A percentile compares a stretch with the other conserved stretches of the same genome.
Evolutionary conservation across 1,139 yeast genomes (phyloP).

Genomic region (Geotrichum restrictum): DNA sequence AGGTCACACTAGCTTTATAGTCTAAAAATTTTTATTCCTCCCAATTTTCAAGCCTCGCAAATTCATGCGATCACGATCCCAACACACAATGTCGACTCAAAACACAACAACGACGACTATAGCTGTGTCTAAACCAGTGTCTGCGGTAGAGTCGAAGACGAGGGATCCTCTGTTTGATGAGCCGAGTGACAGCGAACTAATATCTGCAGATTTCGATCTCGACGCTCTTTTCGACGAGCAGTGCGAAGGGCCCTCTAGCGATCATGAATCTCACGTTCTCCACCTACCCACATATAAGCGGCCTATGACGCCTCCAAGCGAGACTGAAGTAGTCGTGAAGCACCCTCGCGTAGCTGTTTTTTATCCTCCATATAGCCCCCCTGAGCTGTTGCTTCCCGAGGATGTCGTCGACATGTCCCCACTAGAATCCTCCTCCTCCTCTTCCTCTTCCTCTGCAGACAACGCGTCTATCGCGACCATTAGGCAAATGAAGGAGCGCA

Average conservation of each 20-base stretch:
- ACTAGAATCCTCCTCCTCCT: no score
- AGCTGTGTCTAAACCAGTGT: no score
- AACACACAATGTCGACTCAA: background rate
- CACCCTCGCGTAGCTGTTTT: no score
- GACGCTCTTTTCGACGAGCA: conserved; percentile 15
- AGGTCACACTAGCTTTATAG: no score
- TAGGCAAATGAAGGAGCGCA: conserved; percentile 9
- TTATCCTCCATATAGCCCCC: background rate
- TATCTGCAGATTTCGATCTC: conserved; percentile 8
- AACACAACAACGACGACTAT: no score
- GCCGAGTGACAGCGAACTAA: no score
- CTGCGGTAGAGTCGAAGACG: no score
- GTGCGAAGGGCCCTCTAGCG: background rate
- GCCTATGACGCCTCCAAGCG: background rate
- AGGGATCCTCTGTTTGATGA: no score
- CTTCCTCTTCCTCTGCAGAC: no score
- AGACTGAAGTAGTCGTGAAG: background rate
- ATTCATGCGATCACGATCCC: no score
- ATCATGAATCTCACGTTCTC: background rate
- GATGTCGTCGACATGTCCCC: conserved; percentile 3
- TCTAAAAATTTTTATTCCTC: no score
- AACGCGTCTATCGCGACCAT: background rate
- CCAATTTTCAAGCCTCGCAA: no score
- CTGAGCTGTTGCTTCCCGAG: conserved; percentile 16
- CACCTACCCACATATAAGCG: conserved; percentile 11